Percentiles rank a stretch among this genome's conserved stretches.
Evolutionary conservation across 345 rosid genomes (phyloP).

Genomic region (Erucastrum elatum): DNA sequence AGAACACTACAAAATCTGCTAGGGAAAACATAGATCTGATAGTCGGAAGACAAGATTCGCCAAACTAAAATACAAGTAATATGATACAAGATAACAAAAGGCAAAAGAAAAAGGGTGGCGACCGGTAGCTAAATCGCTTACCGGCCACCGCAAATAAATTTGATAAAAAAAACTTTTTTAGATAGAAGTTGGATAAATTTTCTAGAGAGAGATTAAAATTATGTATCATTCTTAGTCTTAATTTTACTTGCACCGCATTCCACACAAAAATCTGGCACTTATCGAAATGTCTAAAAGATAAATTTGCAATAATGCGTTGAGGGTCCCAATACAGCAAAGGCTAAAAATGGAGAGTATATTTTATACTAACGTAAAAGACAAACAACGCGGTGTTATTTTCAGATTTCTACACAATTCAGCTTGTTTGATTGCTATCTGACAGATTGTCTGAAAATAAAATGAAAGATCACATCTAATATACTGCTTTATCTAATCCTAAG

Average conservation of each 20-base stretch:
- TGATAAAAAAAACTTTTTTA: too few relatives aligned
- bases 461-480: slow-evolving; percentile 20
- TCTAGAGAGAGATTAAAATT: too few relatives aligned
- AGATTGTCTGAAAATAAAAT: slow-evolving; percentile 31
- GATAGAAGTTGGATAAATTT: too few relatives aligned
- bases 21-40: too few relatives aligned
- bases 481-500: slow-evolving; percentile 27
- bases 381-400: slow-evolving; percentile 25
- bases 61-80: too few relatives aligned
- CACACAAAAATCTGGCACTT: neutral
- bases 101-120: too few relatives aligned
- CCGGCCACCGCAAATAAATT: too few relatives aligned
- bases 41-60: too few relatives aligned
- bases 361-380: slow-evolving; percentile 3
- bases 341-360: slow-evolving; percentile 1
- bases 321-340: slow-evolving; percentile 32
- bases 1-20: neutral
- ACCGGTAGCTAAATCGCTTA: too few relatives aligned
- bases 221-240: neutral
- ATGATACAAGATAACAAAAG: too few relatives aligned
- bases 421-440: slow-evolving; percentile 35
- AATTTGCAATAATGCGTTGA: slow-evolving; percentile 25
- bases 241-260: neutral
- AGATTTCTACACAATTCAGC: slow-evolving; percentile 18
- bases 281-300: slow-evolving; percentile 5